Base-by-base conservation (phyloP, 495 filamentous ascomycete species). In the Penicillium longicatenatum region DNA sequence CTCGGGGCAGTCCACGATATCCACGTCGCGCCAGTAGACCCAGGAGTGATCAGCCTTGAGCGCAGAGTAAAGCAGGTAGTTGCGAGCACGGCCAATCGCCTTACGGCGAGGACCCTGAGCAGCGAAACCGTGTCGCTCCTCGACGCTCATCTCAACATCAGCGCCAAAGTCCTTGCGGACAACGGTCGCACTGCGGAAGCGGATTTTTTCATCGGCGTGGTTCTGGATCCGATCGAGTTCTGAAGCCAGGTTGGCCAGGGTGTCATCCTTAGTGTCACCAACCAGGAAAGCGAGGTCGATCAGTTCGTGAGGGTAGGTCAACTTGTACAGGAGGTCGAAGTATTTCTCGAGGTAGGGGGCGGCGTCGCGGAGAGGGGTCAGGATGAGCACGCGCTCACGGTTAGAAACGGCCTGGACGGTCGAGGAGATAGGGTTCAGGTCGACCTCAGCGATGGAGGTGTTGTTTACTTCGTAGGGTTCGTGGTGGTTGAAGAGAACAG, bases 1-100 rank as follows among this genome's bases (percentile, higher is more conserved):
- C 37, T 79, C 78, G 6, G 95, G 92, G 70, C 89, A 95, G 61
- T 98, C 94, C 24, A 87, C 82, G 64, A 98, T 97, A 75, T 98
- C 94, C 29, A 96, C 92, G 69, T 98, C 94, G 54, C 95, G 86
- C 94, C 94, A 98, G 72, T 97, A 98, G 22, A 98, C 95, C 94
- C 94, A 98, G 8, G 90, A 93, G 70, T 98, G 94, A 54, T 97
- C 90, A 3, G 92, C 82, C 78, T 93, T 95, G 61, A 98, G 70
- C 22, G 94, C 87, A 0, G 91, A 82, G 48, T 85, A 84, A 11
- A 98, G 85, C 21, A 98, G 81, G 70, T 96, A 98, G 70, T 98
- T 98, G 52, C 94, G 83, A 16, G 95, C 95, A 55, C 82, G 82
- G 49, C 87, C 94, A 81, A 98, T 92, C 37, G 90, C 85, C 75